These are phyloP conservation scores for Cephaloascus fragrans DNA, from an alignment of 805 yeast genomes.

Conservation along the genomic window DNA sequence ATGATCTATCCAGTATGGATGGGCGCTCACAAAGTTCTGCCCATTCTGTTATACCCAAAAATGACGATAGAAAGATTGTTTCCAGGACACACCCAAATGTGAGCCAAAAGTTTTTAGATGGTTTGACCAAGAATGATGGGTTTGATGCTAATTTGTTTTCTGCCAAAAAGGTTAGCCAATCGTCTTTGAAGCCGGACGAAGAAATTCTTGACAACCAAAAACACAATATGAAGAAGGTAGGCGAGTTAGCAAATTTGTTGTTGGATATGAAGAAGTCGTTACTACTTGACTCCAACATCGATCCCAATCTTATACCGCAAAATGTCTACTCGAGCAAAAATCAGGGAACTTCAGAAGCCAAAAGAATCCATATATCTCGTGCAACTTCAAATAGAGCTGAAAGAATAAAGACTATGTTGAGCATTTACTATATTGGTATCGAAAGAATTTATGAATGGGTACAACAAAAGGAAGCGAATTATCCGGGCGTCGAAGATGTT, in stretches of 20 bases:
- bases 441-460: conserved; percentile 27
- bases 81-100: too few species aligned
- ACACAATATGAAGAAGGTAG: conserved; percentile 18
- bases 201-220: too few species aligned
- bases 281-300: conserved; percentile 31
- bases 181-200: too few species aligned
- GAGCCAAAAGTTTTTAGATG: too few species aligned
- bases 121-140: too few species aligned
- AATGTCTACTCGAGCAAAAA: conserved; percentile 2
- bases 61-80: too few species aligned
- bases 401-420: conserved; percentile 35
- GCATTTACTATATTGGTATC: conserved; percentile 37
- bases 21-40: too few species aligned
- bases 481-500: conserved; percentile 51
- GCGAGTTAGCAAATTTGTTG: conserved; percentile 27
- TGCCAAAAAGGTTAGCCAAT: too few species aligned
- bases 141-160: too few species aligned
- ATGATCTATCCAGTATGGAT: too few species aligned
- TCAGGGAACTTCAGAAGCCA: conserved; percentile 2
- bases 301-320: conserved; percentile 11
- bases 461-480: conserved; percentile 12
- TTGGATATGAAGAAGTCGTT: conserved; percentile 32
- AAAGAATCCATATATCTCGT: conserved; percentile 15
- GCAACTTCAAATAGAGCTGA: conserved; percentile 36
- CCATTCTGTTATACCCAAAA: too few species aligned